Conservation (phyloP, 176 grass and related monocot species). For the Oryza glaberrima region DNA sequence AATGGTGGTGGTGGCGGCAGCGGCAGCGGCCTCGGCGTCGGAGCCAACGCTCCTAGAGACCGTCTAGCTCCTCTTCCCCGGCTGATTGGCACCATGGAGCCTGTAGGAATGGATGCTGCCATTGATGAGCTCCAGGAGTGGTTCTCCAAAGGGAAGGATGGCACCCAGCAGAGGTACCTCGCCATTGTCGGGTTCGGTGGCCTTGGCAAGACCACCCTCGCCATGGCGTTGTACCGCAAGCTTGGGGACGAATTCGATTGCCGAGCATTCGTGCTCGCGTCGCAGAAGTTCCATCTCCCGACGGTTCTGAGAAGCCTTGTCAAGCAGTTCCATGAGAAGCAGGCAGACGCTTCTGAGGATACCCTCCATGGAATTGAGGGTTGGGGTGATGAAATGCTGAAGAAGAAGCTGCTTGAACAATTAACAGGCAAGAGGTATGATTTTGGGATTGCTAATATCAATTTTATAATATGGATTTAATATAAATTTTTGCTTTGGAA, state of each 20-base stretch:
- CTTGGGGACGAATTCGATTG: neutral
- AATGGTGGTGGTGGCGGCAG: rapidly evolving
- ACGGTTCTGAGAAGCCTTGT: constrained; percentile 9
- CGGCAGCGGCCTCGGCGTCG: too few relatives aligned
- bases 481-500: too few relatives aligned
- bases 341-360: neutral
- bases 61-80: neutral
- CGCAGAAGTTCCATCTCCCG: constrained; percentile 29
- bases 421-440: neutral
- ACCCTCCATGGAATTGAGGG: neutral
- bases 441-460: too few relatives aligned
- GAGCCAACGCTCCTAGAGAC: neutral
- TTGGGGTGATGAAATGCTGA: neutral
- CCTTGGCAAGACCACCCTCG: constrained; percentile 40
- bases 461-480: too few relatives aligned
- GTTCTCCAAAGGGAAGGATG: neutral
- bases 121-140: neutral
- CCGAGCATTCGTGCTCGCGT: constrained; percentile 2
- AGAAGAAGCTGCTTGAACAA: neutral
- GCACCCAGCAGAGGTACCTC: neutral
- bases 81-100: constrained; percentile 11
- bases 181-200: constrained; percentile 30
- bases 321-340: constrained; percentile 14
- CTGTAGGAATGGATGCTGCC: constrained; percentile 16
- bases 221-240: neutral